Base-by-base conservation (phyloP, 345 rosid genomes). In the Orychophragmus violaceus region DNA sequence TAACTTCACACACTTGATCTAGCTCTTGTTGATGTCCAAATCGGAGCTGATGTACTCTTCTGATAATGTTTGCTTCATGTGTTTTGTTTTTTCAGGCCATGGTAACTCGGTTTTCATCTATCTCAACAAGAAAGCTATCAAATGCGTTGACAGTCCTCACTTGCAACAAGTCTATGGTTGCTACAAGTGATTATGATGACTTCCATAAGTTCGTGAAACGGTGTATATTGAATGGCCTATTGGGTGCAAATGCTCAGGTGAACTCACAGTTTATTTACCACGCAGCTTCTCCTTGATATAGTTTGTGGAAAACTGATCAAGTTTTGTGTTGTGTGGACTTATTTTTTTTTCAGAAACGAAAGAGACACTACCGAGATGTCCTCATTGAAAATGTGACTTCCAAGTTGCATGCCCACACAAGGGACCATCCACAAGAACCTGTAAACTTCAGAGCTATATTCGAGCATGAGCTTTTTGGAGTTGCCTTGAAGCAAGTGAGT, bases 181-280 rank as follows among this genome's bases (percentile, higher is more conserved):
- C 99, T 21, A 87, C 72, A 0, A 94, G 99, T 72, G 97, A 88
- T 73, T 90, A 90, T 53, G 63, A 70, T 63, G 92, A 88, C 42
- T 94, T 90, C 48, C 97, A 90, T 76, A 88, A 84, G 72, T 33
- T 63, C 59, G 81, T 62, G 6, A 90, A 94, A 77, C 82, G 87
- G 4, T 76, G 68, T 36, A 30, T 94, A 39, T 70, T 87, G 50
- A 58, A 85, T 41, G 82, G 74, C 39, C 78, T 89, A 25, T 76
- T 88, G 64, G 90, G 92, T 74, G 28, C 85, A 2, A 81, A 59
- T 67, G 95, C 96, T 46, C 97, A 93, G 98, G 98, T 90, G 74
- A 54, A 19, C 53, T 5, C 44, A 37, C 32, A 30, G 55, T 21
- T 65, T 14, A 19, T 12, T 32, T 6, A 8, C 27, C 14, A 2